Conservation (phyloP, 2,329 filamentous ascomycete genomes). For the Davidsoniella neocaledoniae region DNA sequence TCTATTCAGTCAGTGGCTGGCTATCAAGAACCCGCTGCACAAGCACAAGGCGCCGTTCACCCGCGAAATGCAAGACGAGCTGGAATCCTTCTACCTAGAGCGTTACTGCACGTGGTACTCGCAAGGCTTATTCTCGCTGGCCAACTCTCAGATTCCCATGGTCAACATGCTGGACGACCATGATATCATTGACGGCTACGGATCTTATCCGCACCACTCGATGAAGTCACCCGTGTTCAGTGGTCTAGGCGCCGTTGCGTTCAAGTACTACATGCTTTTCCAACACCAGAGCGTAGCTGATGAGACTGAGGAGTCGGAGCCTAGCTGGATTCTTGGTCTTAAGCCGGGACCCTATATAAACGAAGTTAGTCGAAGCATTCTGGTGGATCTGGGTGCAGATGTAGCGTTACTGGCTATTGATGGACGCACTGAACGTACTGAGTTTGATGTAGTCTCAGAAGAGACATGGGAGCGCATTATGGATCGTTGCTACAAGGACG, state of each 20-base stretch:
- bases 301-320: conserved; percentile 69
- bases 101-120: conserved; percentile 93
- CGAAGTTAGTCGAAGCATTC: conserved; percentile 69
- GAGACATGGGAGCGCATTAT: conserved; percentile 77
- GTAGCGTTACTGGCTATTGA: conserved; percentile 77
- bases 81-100: conserved; percentile 77
- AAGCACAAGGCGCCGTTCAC: conserved; percentile 70
- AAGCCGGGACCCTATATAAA: conserved; percentile 78
- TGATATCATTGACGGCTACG: conserved; percentile 79
- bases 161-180: conserved; percentile 97
- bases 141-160: conserved; percentile 91
- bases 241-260: conserved; percentile 77
- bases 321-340: conserved; percentile 75
- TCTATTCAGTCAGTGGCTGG: conserved; percentile 70
- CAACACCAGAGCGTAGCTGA: conserved; percentile 79
- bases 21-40: conserved; percentile 59
- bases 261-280: conserved; percentile 98
- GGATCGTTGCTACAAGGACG: conserved; percentile 67
- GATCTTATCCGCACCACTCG: conserved; percentile 80
- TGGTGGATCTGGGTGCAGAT: conserved; percentile 64
- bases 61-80: conserved; percentile 65
- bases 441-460: conserved; percentile 62
- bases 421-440: conserved; percentile 76
- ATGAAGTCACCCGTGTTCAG: conserved; percentile 84
- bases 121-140: conserved; percentile 83